Base-by-base conservation (phyloP, 805 yeast genomes). In the Candida montana region DNA sequence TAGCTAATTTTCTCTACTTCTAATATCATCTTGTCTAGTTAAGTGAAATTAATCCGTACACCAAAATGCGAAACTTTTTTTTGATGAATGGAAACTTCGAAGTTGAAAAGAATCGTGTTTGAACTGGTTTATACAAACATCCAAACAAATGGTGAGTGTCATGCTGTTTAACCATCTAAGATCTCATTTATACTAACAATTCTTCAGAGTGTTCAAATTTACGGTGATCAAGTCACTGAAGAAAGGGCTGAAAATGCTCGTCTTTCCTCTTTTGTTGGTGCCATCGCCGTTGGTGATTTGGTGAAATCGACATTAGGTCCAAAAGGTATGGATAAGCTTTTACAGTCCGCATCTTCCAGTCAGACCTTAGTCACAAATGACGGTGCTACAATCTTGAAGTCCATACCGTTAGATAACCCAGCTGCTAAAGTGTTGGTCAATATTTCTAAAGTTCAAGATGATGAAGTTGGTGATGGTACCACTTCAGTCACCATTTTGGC, bases 211-310 rank as follows among this genome's bases (percentile, higher is more conserved):
- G 95, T 90, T 47, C 91, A 90, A 54, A 90, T 91, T 59, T 88
- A 93, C 67, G 95, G 96, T 48, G 98, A 93, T 62, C 96, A 91
- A 64, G 98, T 91, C 41, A 84, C 93, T 6, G 99, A 91, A 67
- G 99, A 91, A 68, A 79, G 97, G 58, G 99, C 93, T 34, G 99
- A 93, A 65, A 90, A 91, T 66, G 99, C 99, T 40, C 89, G 99
- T 71, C 72, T 91, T 70, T 86, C 96, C 7, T 88, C 99, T 2
- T 93, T 93, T 64, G 95, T 93, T 10, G 99, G 99, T 37, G 99
- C 99, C 51, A 91, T 93, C 60, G 99, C 99, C 31, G 99, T 93
- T 28, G 99, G 99, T 39, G 99, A 93, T 64, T 74, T 93, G 47
- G 99, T 91, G 35, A 91, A 91, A 64, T 77, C 88, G 24, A 83